Conservation (phyloP, 805 yeast genomes). For the Pichia heedii region DNA sequence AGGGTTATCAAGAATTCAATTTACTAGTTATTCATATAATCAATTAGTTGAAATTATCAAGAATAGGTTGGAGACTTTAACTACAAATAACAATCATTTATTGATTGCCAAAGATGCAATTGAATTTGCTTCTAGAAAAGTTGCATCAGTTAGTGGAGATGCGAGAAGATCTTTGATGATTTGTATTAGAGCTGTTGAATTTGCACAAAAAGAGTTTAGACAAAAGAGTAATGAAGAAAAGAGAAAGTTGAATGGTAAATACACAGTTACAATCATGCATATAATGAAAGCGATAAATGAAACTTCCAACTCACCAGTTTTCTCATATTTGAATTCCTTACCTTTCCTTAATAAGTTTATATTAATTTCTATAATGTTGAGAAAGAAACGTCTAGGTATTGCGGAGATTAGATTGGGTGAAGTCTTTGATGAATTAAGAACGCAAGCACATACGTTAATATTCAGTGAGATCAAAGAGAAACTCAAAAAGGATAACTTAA, state of each 20-base stretch:
- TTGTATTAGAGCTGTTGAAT: slow-evolving; percentile 80
- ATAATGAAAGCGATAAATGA: slow-evolving; percentile 74
- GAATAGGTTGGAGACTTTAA: slow-evolving; percentile 51
- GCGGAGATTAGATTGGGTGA: slow-evolving; percentile 71
- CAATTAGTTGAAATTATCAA: slow-evolving; percentile 71
- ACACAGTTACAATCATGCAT: slow-evolving; percentile 60
- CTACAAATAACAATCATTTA: slow-evolving; percentile 34
- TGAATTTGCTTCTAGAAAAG: slow-evolving; percentile 86
- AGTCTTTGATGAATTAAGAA: slow-evolving; percentile 65
- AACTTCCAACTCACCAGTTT: slow-evolving; percentile 66
- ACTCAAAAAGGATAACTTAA: slow-evolving; percentile 18
- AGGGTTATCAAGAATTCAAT: slow-evolving; percentile 80
- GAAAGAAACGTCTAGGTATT: slow-evolving; percentile 56
- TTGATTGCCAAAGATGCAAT: slow-evolving; percentile 62
- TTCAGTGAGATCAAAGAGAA: slow-evolving; percentile 24
- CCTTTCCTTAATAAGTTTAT: slow-evolving; percentile 66
- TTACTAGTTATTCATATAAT: slow-evolving; percentile 77
- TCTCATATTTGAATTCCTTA: slow-evolving; percentile 46
- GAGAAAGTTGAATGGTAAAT: slow-evolving; percentile 28
- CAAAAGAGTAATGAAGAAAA: slow-evolving; percentile 23
- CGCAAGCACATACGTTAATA: slow-evolving; percentile 20
- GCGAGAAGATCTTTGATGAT: slow-evolving; percentile 88
- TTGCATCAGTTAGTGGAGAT: slow-evolving; percentile 95
- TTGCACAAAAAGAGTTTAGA: slow-evolving; percentile 61
- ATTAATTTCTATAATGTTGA: slow-evolving; percentile 55